Percentiles rank a stretch among this genome's conserved stretches.
These are phyloP conservation scores for Diutina mesorugosa DNA, from an alignment of 1,139 yeast species.

Conservation along the genomic window DNA sequence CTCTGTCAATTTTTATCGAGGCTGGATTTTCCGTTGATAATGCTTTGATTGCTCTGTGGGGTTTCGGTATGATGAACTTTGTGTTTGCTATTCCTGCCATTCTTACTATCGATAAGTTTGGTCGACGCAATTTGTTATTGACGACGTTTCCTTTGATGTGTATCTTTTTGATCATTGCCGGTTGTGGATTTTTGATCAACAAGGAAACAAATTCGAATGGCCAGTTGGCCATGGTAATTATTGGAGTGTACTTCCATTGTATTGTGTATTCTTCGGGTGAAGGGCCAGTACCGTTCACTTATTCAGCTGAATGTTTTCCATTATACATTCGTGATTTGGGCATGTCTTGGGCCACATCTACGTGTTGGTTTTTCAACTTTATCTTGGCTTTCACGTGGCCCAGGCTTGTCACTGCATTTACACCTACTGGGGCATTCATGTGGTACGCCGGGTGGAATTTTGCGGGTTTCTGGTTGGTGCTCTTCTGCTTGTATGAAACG, in stretches of 20 bases:
- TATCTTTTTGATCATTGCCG: slow-evolving; percentile 1
- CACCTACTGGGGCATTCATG: slow-evolving; percentile 77
- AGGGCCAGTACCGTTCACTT: slow-evolving; percentile 87
- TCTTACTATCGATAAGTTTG: slow-evolving; percentile 1
- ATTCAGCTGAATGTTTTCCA: slow-evolving; percentile 80
- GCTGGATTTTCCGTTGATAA: neutral
- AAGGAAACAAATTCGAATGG: slow-evolving; percentile 9
- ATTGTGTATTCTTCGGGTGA: slow-evolving; percentile 74
- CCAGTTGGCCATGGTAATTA: slow-evolving; percentile 49
- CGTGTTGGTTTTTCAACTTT: slow-evolving; percentile 80
- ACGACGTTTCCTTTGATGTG: slow-evolving; percentile 1
- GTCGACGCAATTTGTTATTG: slow-evolving; percentile 1
- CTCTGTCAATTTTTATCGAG: neutral
- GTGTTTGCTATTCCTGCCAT: slow-evolving; percentile 2
- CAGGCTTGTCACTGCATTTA: slow-evolving; percentile 48
- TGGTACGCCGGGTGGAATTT: slow-evolving; percentile 85
- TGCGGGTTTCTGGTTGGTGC: slow-evolving; percentile 56
- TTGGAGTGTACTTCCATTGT: slow-evolving; percentile 65
- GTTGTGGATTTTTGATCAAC: slow-evolving; percentile 47
- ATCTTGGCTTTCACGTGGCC: slow-evolving; percentile 81
- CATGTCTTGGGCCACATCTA: slow-evolving; percentile 75
- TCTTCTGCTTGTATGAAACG: slow-evolving; percentile 60
- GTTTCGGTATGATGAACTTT: slow-evolving; percentile 2
- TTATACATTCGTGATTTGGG: slow-evolving; percentile 77
- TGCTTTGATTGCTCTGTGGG: slow-evolving; percentile 1